These are phyloP conservation scores for Microthlaspi erraticum DNA, from an alignment of 345 rosid species.

Conservation along the genomic window DNA sequence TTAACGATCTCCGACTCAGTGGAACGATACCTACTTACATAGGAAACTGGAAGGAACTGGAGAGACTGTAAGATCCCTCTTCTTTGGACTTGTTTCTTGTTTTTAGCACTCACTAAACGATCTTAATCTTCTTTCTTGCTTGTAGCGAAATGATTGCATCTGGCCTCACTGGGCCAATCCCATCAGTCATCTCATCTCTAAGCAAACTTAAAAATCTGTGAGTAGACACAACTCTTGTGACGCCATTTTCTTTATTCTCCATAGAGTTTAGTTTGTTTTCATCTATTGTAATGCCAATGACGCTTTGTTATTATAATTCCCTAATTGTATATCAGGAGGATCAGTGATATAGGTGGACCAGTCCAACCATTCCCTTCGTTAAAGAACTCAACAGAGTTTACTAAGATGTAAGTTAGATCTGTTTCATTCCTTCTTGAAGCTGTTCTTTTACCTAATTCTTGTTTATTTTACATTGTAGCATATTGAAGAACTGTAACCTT, in stretches of 20 bases:
- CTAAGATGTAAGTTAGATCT: slow-evolving; percentile 51
- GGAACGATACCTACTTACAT: slow-evolving; percentile 61
- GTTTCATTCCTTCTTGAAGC: slow-evolving; percentile 28
- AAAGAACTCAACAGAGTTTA: slow-evolving; percentile 39
- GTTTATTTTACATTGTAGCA: slow-evolving; percentile 41
- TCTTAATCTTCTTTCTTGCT: slow-evolving; percentile 8
- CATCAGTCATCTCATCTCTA: slow-evolving; percentile 50
- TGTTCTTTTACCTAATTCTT: not conserved
- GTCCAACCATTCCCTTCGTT: slow-evolving; percentile 54
- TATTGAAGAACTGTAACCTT: slow-evolving; percentile 54
- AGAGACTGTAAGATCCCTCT: slow-evolving; percentile 53
- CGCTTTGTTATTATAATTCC: slow-evolving; percentile 4
- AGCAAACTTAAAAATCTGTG: slow-evolving; percentile 48
- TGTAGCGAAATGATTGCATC: slow-evolving; percentile 65
- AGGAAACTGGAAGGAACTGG: slow-evolving; percentile 54
- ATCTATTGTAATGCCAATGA: slow-evolving; percentile 9
- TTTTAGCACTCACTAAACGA: slow-evolving; percentile 8
- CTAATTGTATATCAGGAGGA: slow-evolving; percentile 58
- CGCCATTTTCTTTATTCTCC: not conserved
- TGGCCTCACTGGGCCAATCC: slow-evolving; percentile 67
- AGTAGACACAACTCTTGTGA: slow-evolving; percentile 45
- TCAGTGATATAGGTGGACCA: slow-evolving; percentile 57
- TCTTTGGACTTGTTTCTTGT: slow-evolving; percentile 7
- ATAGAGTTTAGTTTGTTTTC: slow-evolving; percentile 13
- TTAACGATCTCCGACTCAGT: slow-evolving; percentile 63